phyloP scores from a whole-genome alignment of 768 basidiomycete genomes.

The Amanita rimosa region DNA sequence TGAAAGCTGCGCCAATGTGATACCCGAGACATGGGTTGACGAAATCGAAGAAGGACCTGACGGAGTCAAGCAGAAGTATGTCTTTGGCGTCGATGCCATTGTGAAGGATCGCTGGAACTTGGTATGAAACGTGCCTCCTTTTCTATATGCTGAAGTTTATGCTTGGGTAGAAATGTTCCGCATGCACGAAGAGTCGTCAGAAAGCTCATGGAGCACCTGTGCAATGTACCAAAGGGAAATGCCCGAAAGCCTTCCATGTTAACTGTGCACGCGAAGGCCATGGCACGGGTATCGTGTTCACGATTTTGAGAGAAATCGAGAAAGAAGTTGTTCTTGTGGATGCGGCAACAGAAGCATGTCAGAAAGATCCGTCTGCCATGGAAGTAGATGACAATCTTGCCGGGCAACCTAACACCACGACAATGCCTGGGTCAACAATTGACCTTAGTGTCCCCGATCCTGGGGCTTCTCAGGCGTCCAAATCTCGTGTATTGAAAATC shows the following conservation, averaged over 20 bases:
- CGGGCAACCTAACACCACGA: conserved; percentile 1
- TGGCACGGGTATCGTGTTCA: conserved; percentile 44
- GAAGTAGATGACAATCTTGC: conserved; percentile 16
- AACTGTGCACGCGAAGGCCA: conserved; percentile 67
- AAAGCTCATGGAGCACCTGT: conserved; percentile 75
- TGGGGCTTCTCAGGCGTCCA: conserved; percentile 1
- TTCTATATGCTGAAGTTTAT: conserved; percentile 2
- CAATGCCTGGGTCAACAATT: background rate
- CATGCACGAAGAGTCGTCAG: conserved; percentile 57
- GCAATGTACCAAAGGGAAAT: conserved; percentile 93
- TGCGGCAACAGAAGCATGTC: conserved; percentile 11
- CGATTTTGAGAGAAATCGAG: conserved; percentile 57
- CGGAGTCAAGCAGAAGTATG: conserved; percentile 37
- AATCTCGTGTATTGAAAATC: conserved; percentile 40
- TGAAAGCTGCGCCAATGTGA: conserved; percentile 63
- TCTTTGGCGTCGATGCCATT: conserved; percentile 82
- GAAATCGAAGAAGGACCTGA: conserved; percentile 33
- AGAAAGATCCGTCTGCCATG: conserved; percentile 12
- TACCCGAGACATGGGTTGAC: conserved; percentile 92
- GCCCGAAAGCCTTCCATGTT: conserved; percentile 87
- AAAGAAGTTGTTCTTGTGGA: conserved; percentile 71
- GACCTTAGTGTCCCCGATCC: conserved; percentile 3
- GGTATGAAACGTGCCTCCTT: conserved; percentile 38
- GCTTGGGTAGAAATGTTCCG: conserved; percentile 70
- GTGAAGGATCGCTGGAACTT: conserved; percentile 90